Percentiles rank a stretch among this genome's conserved stretches.
Conservation (phyloP, 257 asterid species). For the Solanum chilense region DNA sequence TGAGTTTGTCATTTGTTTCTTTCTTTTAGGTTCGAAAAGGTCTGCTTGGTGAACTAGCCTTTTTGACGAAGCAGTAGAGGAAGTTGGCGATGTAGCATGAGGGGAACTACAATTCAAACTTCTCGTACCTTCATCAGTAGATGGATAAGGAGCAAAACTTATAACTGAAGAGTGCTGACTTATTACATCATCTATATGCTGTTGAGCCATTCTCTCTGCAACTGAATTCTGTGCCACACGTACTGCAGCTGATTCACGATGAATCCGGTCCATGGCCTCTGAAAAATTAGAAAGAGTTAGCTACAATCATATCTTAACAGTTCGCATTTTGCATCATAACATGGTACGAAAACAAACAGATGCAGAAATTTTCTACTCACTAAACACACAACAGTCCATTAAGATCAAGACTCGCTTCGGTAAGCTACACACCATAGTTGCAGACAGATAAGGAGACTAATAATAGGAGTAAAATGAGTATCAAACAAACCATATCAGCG, state of each 20-base stretch:
- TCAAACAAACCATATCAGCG: background rate
- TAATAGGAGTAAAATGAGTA: background rate
- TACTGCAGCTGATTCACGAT: background rate
- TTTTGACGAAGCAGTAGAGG: background rate
- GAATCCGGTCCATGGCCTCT: background rate
- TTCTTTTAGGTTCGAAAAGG: background rate
- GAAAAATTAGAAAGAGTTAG: background rate
- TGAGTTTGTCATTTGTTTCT: background rate
- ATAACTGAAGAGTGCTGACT: background rate
- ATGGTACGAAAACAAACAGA: background rate
- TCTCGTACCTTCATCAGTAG: background rate
- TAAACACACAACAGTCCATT: background rate
- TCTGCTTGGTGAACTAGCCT: background rate
- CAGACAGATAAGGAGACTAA: background rate
- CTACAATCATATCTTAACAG: background rate
- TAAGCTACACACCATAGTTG: background rate
- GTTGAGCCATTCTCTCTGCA: background rate
- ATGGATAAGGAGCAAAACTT: background rate
- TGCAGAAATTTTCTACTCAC: background rate
- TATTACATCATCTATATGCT: background rate
- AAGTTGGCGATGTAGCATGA: background rate
- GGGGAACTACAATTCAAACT: background rate
- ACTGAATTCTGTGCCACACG: background rate
- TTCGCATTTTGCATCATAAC: background rate
- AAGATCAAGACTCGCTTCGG: background rate